phyloP scores from a whole-genome alignment of 768 basidiomycete genomes.

The Agrocybe chaxingu region DNA sequence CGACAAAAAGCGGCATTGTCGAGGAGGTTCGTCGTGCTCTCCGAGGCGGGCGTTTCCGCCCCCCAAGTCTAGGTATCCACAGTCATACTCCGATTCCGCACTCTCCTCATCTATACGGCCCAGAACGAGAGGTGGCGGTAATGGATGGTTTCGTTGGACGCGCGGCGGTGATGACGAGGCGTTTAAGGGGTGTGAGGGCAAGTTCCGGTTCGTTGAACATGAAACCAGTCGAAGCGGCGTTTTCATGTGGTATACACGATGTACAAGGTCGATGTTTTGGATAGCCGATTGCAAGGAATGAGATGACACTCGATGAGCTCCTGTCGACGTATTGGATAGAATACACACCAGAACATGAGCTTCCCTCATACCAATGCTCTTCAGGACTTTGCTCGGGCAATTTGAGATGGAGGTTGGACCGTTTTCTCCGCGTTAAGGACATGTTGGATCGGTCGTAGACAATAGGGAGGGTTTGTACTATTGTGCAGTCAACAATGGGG shows the following conservation, averaged over 20 bases:
- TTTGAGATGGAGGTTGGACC: constrained; percentile 11
- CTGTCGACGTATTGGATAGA: not conserved
- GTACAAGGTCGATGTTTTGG: not conserved
- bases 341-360: constrained; percentile 15
- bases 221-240: not conserved
- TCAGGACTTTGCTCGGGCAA: constrained; percentile 9
- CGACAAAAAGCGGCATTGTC: constrained; percentile 15
- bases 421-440: constrained; percentile 14
- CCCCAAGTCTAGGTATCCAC: constrained; percentile 22
- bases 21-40: constrained; percentile 14
- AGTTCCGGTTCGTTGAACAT: not conserved
- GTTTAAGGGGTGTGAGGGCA: not conserved
- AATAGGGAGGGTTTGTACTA: constrained; percentile 9
- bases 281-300: not conserved
- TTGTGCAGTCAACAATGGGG: not conserved
- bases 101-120: constrained; percentile 22
- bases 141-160: constrained; percentile 8
- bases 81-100: constrained; percentile 20
- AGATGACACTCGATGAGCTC: constrained; percentile 5
- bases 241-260: not conserved
- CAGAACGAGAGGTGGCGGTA: constrained; percentile 15
- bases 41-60: constrained; percentile 19
- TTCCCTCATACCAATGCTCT: constrained; percentile 24
- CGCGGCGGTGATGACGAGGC: not conserved
- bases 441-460: constrained; percentile 11